Evolutionary conservation across 2,329 filamentous ascomycete genomes (phyloP), one percentile per base, ranked within the genome.

Genomic region (Domatiomyces globalis): DNA sequence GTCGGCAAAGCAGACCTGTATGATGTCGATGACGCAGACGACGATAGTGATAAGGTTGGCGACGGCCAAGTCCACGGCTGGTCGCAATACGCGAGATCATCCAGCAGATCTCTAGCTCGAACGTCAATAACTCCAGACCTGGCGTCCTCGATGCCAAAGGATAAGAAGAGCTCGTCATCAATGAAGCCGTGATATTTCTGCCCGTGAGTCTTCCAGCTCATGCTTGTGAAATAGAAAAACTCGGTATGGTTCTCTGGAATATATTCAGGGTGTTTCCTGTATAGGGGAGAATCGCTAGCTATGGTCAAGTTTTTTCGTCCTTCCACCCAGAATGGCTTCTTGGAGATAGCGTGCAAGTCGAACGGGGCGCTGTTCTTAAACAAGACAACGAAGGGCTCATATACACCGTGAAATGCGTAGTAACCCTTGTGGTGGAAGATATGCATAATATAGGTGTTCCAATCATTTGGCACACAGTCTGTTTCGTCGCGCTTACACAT

Each of bases 181-280:
- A 76, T 53, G 49, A 72, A 78, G 0, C 77, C 78, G 56, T 79
- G 73, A 55, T 80, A 79, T 39, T 61, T 71, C 54, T 69, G 63
- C 0, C 67, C 69, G 1, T 63, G 61, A 0, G 55, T 61, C 60
- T 72, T 77, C 77, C 78, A 81, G 53, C 69, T 76, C 33, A 79
- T 71, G 0, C 70, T 74, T 0, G 75, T 79, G 0, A 80, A 65
- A 54, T 79, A 81, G 36, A 81, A 65, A 74, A 79, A 77, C 56
- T 78, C 74, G 0, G 53, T 43, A 8, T 54, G 53, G 36, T 48
- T 48, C 45, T 43, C 33, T 12, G 48, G 48, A 6, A 43, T 7
- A 27, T 70, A 71, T 17, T 68, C 65, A 1, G 61, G 59, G 54
- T 51, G 55, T 25, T 25, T 27, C 45, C 50, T 45, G 50, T 50